A percentile compares a stretch with the other conserved stretches of the same genome.
These are phyloP conservation scores for Sparassis latifolia DNA, from an alignment of 1,284 basidiomycete genomes.

Conservation along the genomic window DNA sequence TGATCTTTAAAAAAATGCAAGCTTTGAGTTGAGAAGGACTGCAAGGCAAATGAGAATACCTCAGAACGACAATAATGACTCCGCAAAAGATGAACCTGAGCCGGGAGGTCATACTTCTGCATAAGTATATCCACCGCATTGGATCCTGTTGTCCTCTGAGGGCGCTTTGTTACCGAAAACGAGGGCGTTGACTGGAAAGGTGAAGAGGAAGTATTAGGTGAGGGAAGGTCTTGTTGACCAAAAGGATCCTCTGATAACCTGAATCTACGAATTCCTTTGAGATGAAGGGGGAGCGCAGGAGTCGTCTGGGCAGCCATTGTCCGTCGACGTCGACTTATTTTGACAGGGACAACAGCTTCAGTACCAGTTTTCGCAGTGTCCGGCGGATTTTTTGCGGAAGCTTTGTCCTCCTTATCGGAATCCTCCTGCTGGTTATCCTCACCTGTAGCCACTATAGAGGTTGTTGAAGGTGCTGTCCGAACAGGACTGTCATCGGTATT, in stretches of 20 bases:
- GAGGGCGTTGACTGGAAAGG: slow-evolving; percentile 66
- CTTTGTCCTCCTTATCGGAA: slow-evolving; percentile 16
- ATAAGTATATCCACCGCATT: slow-evolving; percentile 48
- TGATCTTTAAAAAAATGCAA: slow-evolving; percentile 40
- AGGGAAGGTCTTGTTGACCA: slow-evolving; percentile 54
- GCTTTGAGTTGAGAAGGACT: slow-evolving; percentile 8
- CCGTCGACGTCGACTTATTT: slow-evolving; percentile 28
- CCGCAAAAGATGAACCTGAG: slow-evolving; percentile 73
- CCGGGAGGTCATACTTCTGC: slow-evolving; percentile 58
- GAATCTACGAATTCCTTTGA: slow-evolving; percentile 43
- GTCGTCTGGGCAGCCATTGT: slow-evolving; percentile 64
- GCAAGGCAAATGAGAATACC: slow-evolving; percentile 36
- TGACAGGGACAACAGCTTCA: no score
- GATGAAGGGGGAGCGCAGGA: slow-evolving; percentile 58
- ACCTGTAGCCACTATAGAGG: slow-evolving; percentile 33
- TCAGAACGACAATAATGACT: slow-evolving; percentile 90
- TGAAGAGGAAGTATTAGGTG: slow-evolving; percentile 26
- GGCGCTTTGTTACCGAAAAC: slow-evolving; percentile 42
- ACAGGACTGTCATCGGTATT: slow-evolving; percentile 34
- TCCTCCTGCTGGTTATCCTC: slow-evolving; percentile 26
- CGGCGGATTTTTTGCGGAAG: slow-evolving; percentile 6
- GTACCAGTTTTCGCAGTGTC: no score
- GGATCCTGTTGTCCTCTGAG: slow-evolving; percentile 36
- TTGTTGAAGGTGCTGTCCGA: slow-evolving; percentile 10
- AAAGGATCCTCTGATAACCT: slow-evolving; percentile 66